A percentile compares a stretch with the other conserved stretches of the same genome.
Evolutionary conservation across 345 rosid genomes (phyloP).

Genomic region (Cochlearia excelsa): DNA sequence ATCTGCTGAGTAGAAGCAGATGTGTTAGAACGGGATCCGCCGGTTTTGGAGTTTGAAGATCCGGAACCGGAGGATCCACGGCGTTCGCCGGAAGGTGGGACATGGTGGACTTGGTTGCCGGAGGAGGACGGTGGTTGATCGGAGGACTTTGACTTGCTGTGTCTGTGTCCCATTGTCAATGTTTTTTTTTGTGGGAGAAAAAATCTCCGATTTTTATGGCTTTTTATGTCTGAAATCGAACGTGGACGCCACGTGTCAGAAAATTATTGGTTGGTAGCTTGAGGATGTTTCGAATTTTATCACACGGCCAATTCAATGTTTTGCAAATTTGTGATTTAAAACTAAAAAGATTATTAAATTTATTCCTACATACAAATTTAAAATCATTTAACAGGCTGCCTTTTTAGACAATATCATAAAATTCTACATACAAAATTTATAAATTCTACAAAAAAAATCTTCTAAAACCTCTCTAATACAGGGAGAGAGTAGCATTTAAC

Average conservation of each 20-base stretch:
- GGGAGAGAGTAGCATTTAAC: too few relatives aligned
- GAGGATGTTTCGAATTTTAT: not conserved
- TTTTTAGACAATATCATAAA: too few relatives aligned
- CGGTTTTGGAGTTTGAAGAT: not conserved
- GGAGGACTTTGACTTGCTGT: conserved; percentile 40
- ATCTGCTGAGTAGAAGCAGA: conserved; percentile 25
- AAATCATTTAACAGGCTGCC: too few relatives aligned
- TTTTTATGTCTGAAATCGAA: conserved; percentile 28
- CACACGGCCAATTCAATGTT: conserved; percentile 12
- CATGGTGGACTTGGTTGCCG: conserved; percentile 24
- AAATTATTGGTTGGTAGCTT: not conserved
- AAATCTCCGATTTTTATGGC: not conserved
- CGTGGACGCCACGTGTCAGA: conserved; percentile 19
- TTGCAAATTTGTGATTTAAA: not conserved
- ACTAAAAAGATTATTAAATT: not conserved
- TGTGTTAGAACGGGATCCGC: conserved; percentile 27
- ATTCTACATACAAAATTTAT: too few relatives aligned
- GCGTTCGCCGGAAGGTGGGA: conserved; percentile 18
- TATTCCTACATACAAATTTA: too few relatives aligned
- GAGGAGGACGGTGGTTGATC: conserved; percentile 35
- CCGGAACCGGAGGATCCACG: conserved; percentile 27
- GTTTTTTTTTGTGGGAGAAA: conserved; percentile 28
- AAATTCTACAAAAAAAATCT: too few relatives aligned
- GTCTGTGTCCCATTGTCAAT: conserved; percentile 35
- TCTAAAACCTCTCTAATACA: too few relatives aligned